Percentiles rank a stretch among this genome's conserved stretches.
Conservation (phyloP, 2,329 filamentous ascomycete species). For the Lecanoromycetidae sp. region DNA sequence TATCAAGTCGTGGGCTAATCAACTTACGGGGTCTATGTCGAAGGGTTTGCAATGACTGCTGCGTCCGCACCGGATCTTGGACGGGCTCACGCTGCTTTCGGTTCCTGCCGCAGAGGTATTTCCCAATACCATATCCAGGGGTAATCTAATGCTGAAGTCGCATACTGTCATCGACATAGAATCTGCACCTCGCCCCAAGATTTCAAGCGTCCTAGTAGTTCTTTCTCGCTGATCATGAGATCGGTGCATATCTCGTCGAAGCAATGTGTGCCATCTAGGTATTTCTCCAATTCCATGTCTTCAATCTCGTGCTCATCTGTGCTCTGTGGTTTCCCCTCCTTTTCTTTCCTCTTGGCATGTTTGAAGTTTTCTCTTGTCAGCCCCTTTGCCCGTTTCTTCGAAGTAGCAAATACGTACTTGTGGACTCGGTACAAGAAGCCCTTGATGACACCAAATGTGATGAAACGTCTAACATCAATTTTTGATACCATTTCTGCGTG, state of each 20-base stretch:
- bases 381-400: constrained; percentile 10
- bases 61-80: too few relatives aligned
- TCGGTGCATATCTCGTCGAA: constrained; percentile 42
- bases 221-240: constrained; percentile 36
- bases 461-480: constrained; percentile 79
- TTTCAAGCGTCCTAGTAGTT: constrained; percentile 33
- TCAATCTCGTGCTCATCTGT: constrained; percentile 1
- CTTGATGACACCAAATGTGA: constrained; percentile 94
- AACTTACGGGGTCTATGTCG: too few relatives aligned
- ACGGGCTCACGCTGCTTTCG: too few relatives aligned
- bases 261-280: constrained; percentile 37
- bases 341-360: not conserved
- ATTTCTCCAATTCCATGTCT: constrained; percentile 25
- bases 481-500: constrained; percentile 60
- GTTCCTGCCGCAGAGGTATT: too few relatives aligned
- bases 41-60: too few relatives aligned
- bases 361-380: not conserved
- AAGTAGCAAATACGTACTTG: constrained; percentile 60
- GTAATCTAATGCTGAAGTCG: too few relatives aligned
- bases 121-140: too few relatives aligned
- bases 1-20: too few relatives aligned
- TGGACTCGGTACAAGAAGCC: constrained; percentile 86
- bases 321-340: not conserved
- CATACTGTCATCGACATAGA: constrained; percentile 30
- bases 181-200: constrained; percentile 34